A percentile compares a stretch with the other conserved stretches of the same genome.
Evolutionary conservation across 441 rosid species (phyloP).

Genomic region (Pelargonium citronellum): DNA sequence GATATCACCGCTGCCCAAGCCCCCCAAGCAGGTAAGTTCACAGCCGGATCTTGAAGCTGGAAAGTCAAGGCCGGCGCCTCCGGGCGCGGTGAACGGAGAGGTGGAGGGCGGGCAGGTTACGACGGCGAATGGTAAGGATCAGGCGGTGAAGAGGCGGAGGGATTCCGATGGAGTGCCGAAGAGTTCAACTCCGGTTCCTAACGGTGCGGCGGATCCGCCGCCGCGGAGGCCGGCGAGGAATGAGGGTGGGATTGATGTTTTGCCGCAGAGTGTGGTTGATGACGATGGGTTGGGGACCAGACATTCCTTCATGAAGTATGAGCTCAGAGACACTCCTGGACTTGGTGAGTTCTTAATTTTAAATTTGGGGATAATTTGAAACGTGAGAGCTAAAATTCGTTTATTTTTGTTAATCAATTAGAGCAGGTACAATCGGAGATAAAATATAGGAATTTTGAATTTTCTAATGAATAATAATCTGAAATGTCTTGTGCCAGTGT

Average conservation of each 20-base stretch:
- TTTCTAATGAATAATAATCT: too few species aligned
- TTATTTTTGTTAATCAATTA: neutral
- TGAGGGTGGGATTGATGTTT: slow-evolving; percentile 53
- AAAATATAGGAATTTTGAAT: too few species aligned
- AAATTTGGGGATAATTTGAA: neutral
- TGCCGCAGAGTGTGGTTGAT: slow-evolving; percentile 39
- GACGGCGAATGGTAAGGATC: slow-evolving; percentile 40
- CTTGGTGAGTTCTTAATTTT: slow-evolving; percentile 47
- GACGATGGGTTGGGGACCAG: slow-evolving; percentile 60
- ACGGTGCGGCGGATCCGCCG: slow-evolving; percentile 30
- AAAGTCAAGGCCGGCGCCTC: slow-evolving; percentile 25
- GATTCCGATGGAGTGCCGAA: slow-evolving; percentile 59
- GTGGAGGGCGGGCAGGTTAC: slow-evolving; percentile 25
- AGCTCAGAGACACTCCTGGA: slow-evolving; percentile 84
- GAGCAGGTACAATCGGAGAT: too few species aligned
- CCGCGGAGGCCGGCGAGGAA: slow-evolving; percentile 54
- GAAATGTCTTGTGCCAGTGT: too few species aligned
- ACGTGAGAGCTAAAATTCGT: neutral
- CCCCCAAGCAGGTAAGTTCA: slow-evolving; percentile 32
- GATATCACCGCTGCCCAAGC: slow-evolving; percentile 42
- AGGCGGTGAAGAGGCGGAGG: slow-evolving; percentile 64
- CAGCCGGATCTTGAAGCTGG: slow-evolving; percentile 73
- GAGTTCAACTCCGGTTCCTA: slow-evolving; percentile 27
- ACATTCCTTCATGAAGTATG: slow-evolving; percentile 76
- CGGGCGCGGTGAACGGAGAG: slow-evolving; percentile 31